Evolutionary conservation across 2,329 filamentous ascomycete genomes (phyloP).

Genomic region (Eutypa lata): DNA sequence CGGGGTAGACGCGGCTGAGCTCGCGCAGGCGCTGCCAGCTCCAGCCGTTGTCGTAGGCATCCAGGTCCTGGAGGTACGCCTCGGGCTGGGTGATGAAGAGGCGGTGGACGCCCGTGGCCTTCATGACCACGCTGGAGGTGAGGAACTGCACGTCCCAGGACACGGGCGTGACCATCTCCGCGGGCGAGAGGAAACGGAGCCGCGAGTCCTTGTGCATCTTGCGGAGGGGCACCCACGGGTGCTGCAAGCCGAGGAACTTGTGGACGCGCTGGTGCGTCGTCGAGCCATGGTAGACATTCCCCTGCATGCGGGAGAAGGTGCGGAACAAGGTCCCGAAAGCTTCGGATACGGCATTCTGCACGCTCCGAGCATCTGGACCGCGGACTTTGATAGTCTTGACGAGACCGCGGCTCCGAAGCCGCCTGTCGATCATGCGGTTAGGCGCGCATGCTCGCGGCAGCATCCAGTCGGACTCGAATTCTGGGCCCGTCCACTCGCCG

Average conservation of each 20-base stretch:
- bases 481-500: slow-evolving; percentile 45
- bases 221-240: slow-evolving; percentile 71
- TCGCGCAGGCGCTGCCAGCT: slow-evolving; percentile 68
- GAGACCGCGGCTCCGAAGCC: slow-evolving; percentile 73
- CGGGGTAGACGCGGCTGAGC: slow-evolving; percentile 54
- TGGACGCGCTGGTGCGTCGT: slow-evolving; percentile 32
- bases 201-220: slow-evolving; percentile 73
- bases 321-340: slow-evolving; percentile 59
- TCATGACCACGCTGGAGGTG: slow-evolving; percentile 69
- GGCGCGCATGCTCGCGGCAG: slow-evolving; percentile 65
- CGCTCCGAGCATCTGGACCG: slow-evolving; percentile 63
- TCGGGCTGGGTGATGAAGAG: slow-evolving; percentile 75
- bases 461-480: slow-evolving; percentile 57
- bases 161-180: slow-evolving; percentile 71
- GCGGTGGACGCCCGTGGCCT: slow-evolving; percentile 58
- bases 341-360: slow-evolving; percentile 59
- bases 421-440: slow-evolving; percentile 61
- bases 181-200: slow-evolving; percentile 65
- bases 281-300: slow-evolving; percentile 27
- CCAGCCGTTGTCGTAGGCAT: slow-evolving; percentile 56
- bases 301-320: slow-evolving; percentile 37
- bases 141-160: slow-evolving; percentile 72
- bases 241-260: slow-evolving; percentile 59
- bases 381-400: slow-evolving; percentile 61
- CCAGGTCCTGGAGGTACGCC: slow-evolving; percentile 66